Conservation (phyloP, 257 asterid species). For the Galeopsis tetrahit region DNA sequence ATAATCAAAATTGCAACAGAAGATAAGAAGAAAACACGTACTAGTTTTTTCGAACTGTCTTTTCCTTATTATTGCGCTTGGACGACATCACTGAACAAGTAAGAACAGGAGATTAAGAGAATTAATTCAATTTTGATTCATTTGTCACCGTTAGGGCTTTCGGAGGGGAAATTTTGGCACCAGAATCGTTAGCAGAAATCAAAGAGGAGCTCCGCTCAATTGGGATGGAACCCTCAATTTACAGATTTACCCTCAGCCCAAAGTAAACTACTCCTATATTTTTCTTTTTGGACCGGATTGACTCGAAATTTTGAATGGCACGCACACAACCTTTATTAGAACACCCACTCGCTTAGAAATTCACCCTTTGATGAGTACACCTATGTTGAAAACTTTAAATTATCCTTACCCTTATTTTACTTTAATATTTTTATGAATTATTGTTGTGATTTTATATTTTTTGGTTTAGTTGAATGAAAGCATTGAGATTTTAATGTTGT, state of each 20-base stretch:
- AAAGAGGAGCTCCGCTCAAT: neutral
- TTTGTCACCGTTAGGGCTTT: constrained; percentile 43
- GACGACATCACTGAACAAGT: constrained; percentile 45
- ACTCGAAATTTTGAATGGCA: too few relatives aligned
- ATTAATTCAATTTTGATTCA: constrained; percentile 11
- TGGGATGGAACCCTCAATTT: neutral
- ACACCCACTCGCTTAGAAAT: too few relatives aligned
- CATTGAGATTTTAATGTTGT: too few relatives aligned
- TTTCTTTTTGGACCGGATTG: too few relatives aligned
- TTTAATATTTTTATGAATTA: too few relatives aligned
- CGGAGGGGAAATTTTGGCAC: constrained; percentile 26
- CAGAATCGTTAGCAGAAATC: neutral
- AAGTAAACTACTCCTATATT: too few relatives aligned
- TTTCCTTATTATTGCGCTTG: constrained; percentile 58
- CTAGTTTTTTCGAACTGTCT: constrained; percentile 50
- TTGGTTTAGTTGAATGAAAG: too few relatives aligned
- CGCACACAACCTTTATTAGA: too few relatives aligned
- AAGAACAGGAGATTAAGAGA: constrained; percentile 2
- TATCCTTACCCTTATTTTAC: too few relatives aligned
- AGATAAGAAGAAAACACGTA: constrained; percentile 31
- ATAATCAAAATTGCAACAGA: neutral
- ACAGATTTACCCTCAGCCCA: constrained; percentile 20
- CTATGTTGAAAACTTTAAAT: too few relatives aligned
- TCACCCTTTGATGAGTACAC: too few relatives aligned
- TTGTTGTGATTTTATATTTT: too few relatives aligned